Evolutionary conservation across 1,139 yeast species (phyloP), one percentile per base, ranked within the genome.

Genomic region (Candida sp.): DNA sequence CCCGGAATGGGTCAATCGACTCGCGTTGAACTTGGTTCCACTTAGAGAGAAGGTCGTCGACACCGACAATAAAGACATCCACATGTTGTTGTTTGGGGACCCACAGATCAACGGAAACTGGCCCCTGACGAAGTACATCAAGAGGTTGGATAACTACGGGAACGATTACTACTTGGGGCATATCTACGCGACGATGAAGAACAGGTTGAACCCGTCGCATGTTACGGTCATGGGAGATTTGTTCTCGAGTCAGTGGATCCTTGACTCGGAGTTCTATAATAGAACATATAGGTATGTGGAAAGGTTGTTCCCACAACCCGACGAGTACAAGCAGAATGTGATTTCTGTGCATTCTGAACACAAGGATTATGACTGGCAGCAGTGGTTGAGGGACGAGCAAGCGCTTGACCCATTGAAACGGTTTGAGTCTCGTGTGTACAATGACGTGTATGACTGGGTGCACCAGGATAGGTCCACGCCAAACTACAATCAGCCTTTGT

Each of bases 211-310:
- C 3, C 99, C 99, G 1, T 80, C 86, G 30, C 93, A 87, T 67
- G 93, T 90, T 8, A 90, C 90, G 0, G 96, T 92, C 0, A 81
- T 94, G 85, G 99, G 99, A 1, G 99, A 94, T 68, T 77, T 91
- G 57, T 85, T 94, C 56, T 90, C 97, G n/a, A 88, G 96, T 11
- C 99, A 94, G 71, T 94, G 99, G 98, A 91, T 94, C 56, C 79
- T 80, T 41, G 97, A 92, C 68, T 80, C 85, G 12, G 98, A 93
- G 67, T 94, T 90, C 67, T 86, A 80, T 65, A 84, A 86, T 63
- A 78, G 99, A 53, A 90, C 94, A 0, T 77, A 76, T 54, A 73
- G 98, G 55, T 92, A 83, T 63, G 82, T 84, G 49, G 83, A 83
- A 31, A 73, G 96, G 50, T 69, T 88, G 12, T 88, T 85, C 60